phyloP scores from a whole-genome alignment of 768 basidiomycete species.

The Vishniacozyma victoriae region DNA sequence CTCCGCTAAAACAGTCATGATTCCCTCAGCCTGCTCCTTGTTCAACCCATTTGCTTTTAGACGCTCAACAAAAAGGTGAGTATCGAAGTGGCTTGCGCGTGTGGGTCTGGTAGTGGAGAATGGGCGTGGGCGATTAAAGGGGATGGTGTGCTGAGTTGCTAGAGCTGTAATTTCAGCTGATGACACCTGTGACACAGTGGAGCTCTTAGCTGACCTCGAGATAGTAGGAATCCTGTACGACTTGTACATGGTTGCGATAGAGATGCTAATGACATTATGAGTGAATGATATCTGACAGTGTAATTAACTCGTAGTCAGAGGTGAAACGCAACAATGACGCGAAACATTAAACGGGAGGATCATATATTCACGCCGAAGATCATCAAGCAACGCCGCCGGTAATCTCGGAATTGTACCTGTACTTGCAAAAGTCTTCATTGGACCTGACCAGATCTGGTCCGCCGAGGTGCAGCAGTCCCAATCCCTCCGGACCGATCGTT shows the following conservation, averaged over 20 bases:
- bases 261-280: neutral
- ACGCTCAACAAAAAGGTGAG: conserved; percentile 87
- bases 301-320: too few species aligned
- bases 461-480: too few species aligned
- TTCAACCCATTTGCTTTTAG: conserved; percentile 83
- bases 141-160: conserved; percentile 25
- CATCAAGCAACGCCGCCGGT: too few species aligned
- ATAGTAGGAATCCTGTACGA: neutral
- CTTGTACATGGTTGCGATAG: neutral
- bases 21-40: conserved; percentile 86
- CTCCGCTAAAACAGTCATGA: conserved; percentile 94
- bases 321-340: too few species aligned
- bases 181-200: neutral
- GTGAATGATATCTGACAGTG: neutral
- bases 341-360: too few species aligned
- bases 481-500: too few species aligned
- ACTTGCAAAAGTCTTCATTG: too few species aligned
- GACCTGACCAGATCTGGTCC: too few species aligned
- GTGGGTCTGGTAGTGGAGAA: conserved; percentile 7
- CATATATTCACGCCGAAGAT: too few species aligned
- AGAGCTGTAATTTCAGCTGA: conserved; percentile 53
- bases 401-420: too few species aligned
- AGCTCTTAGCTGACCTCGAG: neutral
- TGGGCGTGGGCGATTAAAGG: neutral
- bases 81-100: conserved; percentile 72